phyloP scores from a whole-genome alignment of 352 stramenopile genomes.

The Globisporangium spiculum region DNA sequence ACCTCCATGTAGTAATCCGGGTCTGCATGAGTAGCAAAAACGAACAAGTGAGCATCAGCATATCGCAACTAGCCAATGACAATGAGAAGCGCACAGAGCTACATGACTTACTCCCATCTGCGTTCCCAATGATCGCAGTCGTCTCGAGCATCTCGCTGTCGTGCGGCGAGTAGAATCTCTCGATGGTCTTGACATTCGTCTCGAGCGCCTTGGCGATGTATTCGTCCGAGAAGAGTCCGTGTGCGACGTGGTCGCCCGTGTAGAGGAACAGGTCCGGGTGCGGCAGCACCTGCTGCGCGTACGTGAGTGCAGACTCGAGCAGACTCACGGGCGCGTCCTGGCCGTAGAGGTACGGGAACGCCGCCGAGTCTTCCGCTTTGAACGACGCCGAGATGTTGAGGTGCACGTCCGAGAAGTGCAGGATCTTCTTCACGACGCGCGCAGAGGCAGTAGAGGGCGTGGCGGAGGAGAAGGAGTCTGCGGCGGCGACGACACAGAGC shows the following conservation, averaged over 20 bases:
- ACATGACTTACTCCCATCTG: constrained; percentile 52
- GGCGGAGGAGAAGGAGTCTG: background rate
- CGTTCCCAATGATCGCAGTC: constrained; percentile 81
- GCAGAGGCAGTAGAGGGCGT: background rate
- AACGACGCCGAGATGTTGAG: constrained; percentile 66
- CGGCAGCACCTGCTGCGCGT: constrained; percentile 50
- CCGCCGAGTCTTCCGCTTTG: constrained; percentile 30
- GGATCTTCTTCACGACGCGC: constrained; percentile 34
- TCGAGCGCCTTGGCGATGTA: constrained; percentile 62
- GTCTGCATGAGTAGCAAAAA: constrained; percentile 22
- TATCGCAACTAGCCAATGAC: background rate
- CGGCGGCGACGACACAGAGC: background rate
- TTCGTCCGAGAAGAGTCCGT: constrained; percentile 57
- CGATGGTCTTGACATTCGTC: constrained; percentile 60
- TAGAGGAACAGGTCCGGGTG: constrained; percentile 76
- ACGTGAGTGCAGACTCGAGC: constrained; percentile 65
- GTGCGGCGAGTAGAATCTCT: constrained; percentile 61
- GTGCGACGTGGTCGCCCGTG: constrained; percentile 74
- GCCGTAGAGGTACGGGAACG: constrained; percentile 46
- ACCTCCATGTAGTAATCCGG: constrained; percentile 77
- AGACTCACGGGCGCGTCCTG: constrained; percentile 52
- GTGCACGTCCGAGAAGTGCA: constrained; percentile 87
- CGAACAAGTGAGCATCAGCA: background rate
- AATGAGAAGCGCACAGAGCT: background rate
- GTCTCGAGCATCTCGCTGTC: constrained; percentile 32